Evolutionary conservation across 768 basidiomycete genomes (phyloP).

Genomic region (Suillus brevipes): DNA sequence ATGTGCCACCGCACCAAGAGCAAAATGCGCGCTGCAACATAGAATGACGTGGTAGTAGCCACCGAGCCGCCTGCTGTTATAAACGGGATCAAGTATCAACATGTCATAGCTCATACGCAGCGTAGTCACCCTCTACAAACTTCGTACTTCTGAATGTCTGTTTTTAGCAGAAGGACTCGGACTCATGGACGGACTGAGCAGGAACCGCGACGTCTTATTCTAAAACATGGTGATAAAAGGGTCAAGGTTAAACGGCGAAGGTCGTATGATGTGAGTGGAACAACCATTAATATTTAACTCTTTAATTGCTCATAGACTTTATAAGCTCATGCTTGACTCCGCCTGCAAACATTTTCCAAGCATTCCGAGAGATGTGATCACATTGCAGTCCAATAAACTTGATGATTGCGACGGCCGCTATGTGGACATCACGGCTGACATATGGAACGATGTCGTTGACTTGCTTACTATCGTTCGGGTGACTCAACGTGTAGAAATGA

Average conservation of each 20-base stretch:
- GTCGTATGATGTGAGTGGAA: not conserved
- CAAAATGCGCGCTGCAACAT: no score
- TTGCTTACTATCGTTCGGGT: no score
- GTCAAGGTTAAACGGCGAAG: not conserved
- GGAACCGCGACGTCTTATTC: not conserved
- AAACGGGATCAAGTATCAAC: no score
- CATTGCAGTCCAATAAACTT: conserved; percentile 3
- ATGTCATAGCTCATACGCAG: no score
- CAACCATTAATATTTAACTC: not conserved
- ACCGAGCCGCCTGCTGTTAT: not conserved
- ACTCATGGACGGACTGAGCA: no score
- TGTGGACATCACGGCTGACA: not conserved
- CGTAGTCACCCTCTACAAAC: no score
- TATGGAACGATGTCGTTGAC: no score
- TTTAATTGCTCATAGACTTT: not conserved
- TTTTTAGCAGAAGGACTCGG: no score
- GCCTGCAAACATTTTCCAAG: conserved; percentile 1
- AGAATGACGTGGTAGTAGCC: no score
- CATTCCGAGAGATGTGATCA: not conserved
- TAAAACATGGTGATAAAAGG: not conserved
- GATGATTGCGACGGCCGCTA: not conserved
- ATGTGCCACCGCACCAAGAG: no score
- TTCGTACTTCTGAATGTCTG: no score
- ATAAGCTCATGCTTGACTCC: not conserved
- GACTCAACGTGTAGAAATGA: no score